Evolutionary conservation across 306 rosid species (phyloP), one percentile per base, ranked within the genome.

Genomic region (Astragalus membranaceus): DNA sequence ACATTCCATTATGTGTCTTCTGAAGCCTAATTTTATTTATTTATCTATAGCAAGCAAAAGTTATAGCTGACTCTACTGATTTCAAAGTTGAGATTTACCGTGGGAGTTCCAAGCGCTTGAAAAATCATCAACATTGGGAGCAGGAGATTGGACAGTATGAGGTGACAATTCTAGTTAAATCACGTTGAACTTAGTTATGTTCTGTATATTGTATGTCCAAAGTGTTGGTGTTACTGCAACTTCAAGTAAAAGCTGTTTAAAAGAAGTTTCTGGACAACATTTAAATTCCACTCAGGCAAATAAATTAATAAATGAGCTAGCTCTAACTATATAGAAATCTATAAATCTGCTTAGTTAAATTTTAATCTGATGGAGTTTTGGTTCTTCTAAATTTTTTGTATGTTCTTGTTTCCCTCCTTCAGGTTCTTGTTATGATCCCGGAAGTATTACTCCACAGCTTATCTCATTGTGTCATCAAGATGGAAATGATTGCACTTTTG

Each of bases 361-460:
- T 26, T 61, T 43, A 32, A 30, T 75, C 48, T 64, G 30, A 20
- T 55, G 7, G 58, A 23, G 37, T 64, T 78, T 39, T n/a, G n/a
- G 17, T 73, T 49, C 63, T 60, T 79, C 52, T 75, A 49, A 70
- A 67, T 30, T 68, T 32, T n/a, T 17, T 57, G 43, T 2, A 5
- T 65, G 42, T 76, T 75, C 41, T 51, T 37, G 37, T 32, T 64
- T 76, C 48, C 37, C 7, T 49, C 15, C 29, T 23, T 84, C 90
- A 94, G 98, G 94, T 94, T 85, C 83, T 90, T 76, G 97, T 88
- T 58, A 94, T 94, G 98, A 94, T 89, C 39, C 98, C 98, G 20
- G 83, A 87, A 80, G 85, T 80, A 79, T 76, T 94, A 42, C 69
- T 84, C 43, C 90, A 72, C 55, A 80, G 71, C 81, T 85, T 94